A percentile compares a stretch with the other conserved stretches of the same genome.
phyloP scores from a whole-genome alignment of 2,329 filamentous ascomycete genomes.

The Neonectria sp. region DNA sequence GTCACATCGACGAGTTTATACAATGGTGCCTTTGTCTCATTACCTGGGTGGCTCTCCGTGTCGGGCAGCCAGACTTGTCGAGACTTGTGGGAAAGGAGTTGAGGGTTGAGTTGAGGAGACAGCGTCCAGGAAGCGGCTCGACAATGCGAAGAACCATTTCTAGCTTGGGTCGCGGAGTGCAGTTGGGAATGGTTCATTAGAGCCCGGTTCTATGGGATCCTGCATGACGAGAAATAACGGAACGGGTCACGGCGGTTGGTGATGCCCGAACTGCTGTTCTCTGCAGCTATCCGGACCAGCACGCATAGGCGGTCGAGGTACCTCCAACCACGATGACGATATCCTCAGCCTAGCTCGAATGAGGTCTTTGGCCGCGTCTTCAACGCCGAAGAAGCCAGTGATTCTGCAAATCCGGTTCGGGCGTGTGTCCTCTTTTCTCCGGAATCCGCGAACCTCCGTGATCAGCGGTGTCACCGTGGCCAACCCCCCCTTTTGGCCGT shows the following conservation, averaged over 20 bases:
- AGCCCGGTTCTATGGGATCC: neutral
- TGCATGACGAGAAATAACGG: conserved; percentile 10
- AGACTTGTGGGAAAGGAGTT: neutral
- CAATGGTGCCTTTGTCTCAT: conserved; percentile 9
- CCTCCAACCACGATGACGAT: neutral
- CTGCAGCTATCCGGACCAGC: conserved; percentile 5
- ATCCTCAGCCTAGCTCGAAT: neutral
- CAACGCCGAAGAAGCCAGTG: neutral
- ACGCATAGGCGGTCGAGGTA: neutral
- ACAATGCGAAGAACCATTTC: neutral
- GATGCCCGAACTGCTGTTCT: neutral
- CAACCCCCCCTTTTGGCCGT: neutral
- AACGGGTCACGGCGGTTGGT: conserved; percentile 11
- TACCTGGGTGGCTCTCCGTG: neutral
- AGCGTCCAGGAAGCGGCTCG: neutral
- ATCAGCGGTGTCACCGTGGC: neutral
- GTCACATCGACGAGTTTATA: conserved; percentile 36
- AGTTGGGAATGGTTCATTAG: neutral
- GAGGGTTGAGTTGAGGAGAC: neutral
- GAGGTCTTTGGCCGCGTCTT: neutral
- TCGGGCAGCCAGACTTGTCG: neutral
- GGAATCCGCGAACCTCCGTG: neutral
- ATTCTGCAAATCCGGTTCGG: neutral
- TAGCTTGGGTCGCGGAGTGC: neutral
- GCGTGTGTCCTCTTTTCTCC: neutral